A percentile compares a stretch with the other conserved stretches of the same genome.
These are phyloP conservation scores for Asterochloris sp. DNA, from an alignment of 139 green algal species.

Conservation along the genomic window DNA sequence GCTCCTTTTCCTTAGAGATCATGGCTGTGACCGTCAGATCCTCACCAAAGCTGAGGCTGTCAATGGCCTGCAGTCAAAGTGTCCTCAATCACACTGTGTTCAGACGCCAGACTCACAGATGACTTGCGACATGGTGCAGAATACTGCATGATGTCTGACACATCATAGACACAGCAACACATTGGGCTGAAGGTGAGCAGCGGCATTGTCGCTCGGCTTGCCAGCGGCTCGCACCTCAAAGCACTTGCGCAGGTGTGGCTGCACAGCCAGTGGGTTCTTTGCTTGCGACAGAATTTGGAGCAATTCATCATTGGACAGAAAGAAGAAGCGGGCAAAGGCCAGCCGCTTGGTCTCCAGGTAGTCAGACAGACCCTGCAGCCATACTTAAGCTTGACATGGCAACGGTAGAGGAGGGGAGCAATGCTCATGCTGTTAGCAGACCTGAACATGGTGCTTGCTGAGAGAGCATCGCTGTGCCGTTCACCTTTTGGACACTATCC, in stretches of 20 bases:
- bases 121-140: neutral
- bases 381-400: neutral
- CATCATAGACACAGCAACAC: slow-evolving; percentile 23
- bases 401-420: too few relatives aligned
- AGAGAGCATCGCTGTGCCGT: neutral
- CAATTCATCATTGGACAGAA: slow-evolving; percentile 75
- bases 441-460: neutral
- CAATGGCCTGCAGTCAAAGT: slow-evolving; percentile 68
- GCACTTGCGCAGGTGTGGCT: slow-evolving; percentile 79
- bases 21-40: slow-evolving; percentile 57
- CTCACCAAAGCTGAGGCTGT: slow-evolving; percentile 65
- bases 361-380: slow-evolving; percentile 73
- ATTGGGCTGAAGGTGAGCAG: slow-evolving; percentile 37
- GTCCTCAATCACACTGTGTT: neutral
- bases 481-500: slow-evolving; percentile 40
- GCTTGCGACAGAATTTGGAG: slow-evolving; percentile 76
- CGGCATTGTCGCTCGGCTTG: neutral
- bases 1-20: slow-evolving; percentile 45
- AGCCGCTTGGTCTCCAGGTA: slow-evolving; percentile 84
- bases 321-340: slow-evolving; percentile 84
- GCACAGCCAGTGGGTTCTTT: slow-evolving; percentile 74
- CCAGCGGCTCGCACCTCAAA: slow-evolving; percentile 61
- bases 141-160: neutral
- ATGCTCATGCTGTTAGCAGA: neutral
- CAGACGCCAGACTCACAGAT: neutral